These are phyloP conservation scores for Durio zibethinus DNA, from an alignment of 345 rosid genomes.

Conservation along the genomic window DNA sequence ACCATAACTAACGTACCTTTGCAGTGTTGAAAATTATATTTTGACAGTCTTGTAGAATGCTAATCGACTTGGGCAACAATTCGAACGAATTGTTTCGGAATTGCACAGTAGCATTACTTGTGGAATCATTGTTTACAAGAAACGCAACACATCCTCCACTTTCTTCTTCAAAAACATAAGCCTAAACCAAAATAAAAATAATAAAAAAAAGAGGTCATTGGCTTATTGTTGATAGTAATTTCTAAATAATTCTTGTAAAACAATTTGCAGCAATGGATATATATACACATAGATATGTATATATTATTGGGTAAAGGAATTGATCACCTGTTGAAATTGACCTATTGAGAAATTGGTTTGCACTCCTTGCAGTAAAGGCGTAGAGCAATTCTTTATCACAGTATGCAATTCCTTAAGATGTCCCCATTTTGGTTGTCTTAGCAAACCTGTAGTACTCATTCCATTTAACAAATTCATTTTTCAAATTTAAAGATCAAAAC, in stretches of 20 bases:
- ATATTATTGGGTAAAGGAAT: neutral
- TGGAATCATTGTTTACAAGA: slow-evolving; percentile 56
- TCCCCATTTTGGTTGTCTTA: slow-evolving; percentile 83
- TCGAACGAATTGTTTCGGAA: slow-evolving; percentile 44
- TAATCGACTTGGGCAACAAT: slow-evolving; percentile 63
- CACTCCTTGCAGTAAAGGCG: slow-evolving; percentile 54
- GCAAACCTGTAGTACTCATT: slow-evolving; percentile 42
- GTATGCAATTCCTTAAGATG: slow-evolving; percentile 75
- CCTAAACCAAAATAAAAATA: slow-evolving; percentile 27
- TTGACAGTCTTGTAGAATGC: slow-evolving; percentile 63
- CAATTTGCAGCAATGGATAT: too few species aligned
- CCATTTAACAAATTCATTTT: neutral
- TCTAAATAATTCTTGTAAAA: too few species aligned
- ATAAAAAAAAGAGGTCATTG: neutral
- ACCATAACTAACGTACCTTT: slow-evolving; percentile 34
- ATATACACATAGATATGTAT: too few species aligned
- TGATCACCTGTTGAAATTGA: slow-evolving; percentile 54
- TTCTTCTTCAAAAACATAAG: slow-evolving; percentile 62
- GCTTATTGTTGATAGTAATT: too few species aligned
- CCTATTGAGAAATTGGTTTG: slow-evolving; percentile 54
- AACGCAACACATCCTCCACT: slow-evolving; percentile 71
- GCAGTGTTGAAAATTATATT: slow-evolving; percentile 65
- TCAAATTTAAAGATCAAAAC: too few species aligned
- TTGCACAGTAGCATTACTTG: slow-evolving; percentile 28
- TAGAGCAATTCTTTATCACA: slow-evolving; percentile 48